Percentiles rank a stretch among this genome's conserved stretches.
phyloP scores from a whole-genome alignment of 371 early-diverging fungal species.

The Lichtheimia ornata region DNA sequence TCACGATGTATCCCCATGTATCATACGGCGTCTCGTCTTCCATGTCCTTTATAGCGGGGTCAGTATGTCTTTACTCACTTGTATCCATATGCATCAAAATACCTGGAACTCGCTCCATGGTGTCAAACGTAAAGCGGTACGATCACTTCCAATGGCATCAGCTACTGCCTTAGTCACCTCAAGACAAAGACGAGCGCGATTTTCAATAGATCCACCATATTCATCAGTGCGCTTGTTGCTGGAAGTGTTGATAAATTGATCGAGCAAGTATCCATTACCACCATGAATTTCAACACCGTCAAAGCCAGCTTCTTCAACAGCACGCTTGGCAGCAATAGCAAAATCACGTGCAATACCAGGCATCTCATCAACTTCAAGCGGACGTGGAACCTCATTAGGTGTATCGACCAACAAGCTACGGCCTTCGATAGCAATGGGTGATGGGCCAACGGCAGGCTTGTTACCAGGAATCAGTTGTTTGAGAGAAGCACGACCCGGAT shows the following conservation, averaged over 20 bases:
- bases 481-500: slow-evolving; percentile 18
- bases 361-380: slow-evolving; percentile 43
- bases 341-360: slow-evolving; percentile 34
- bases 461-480: slow-evolving; percentile 8
- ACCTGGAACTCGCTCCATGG: slow-evolving; percentile 22
- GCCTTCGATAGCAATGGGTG: slow-evolving; percentile 20
- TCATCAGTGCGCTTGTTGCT: slow-evolving; percentile 61
- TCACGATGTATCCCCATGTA: slow-evolving; percentile 30
- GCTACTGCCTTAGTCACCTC: slow-evolving; percentile 44
- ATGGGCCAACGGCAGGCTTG: slow-evolving; percentile 18
- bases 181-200: slow-evolving; percentile 48
- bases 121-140: slow-evolving; percentile 20
- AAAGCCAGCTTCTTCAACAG: slow-evolving; percentile 56
- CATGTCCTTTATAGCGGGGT: slow-evolving; percentile 17
- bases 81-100: not conserved
- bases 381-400: slow-evolving; percentile 17
- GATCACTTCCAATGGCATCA: slow-evolving; percentile 13
- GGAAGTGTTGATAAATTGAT: slow-evolving; percentile 39
- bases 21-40: slow-evolving; percentile 34
- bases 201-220: slow-evolving; percentile 60
- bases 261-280: slow-evolving; percentile 65
- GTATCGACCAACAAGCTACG: slow-evolving; percentile 35
- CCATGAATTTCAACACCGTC: slow-evolving; percentile 73
- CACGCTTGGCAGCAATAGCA: slow-evolving; percentile 39
- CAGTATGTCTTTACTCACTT: not conserved